Conservation (phyloP, 257 asterid genomes). For the Nicotiana benthamiana region DNA sequence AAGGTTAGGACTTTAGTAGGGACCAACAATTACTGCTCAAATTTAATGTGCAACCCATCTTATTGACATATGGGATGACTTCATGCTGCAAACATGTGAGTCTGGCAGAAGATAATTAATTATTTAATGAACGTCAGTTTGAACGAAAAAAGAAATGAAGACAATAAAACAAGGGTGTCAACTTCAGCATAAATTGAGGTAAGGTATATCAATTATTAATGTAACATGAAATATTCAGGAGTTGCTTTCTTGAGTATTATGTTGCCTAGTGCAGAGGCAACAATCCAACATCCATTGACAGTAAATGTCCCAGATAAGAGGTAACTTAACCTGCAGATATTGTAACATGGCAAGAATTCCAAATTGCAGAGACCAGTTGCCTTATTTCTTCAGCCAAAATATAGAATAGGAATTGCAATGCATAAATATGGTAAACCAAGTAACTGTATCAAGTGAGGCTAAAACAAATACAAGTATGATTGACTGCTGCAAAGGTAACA, state of each 20-base stretch:
- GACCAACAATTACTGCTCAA: constrained; percentile 19
- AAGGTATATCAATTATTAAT: not conserved
- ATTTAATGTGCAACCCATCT: constrained; percentile 17
- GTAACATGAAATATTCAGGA: not conserved
- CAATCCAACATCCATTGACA: not conserved
- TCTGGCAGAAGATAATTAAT: not conserved
- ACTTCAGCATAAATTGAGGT: not conserved
- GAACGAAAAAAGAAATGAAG: not conserved
- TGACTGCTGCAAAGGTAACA: not conserved
- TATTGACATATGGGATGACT: not conserved
- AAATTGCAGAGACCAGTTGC: constrained; percentile 2
- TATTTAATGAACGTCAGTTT: not conserved
- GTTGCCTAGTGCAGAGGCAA: not conserved
- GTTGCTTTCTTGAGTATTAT: not conserved
- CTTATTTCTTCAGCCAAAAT: not conserved
- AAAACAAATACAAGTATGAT: not conserved
- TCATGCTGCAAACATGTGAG: constrained; percentile 6
- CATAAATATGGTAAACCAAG: not conserved
- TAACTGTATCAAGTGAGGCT: not conserved
- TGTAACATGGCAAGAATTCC: not conserved
- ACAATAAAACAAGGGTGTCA: not conserved
- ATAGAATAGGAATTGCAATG: not conserved
- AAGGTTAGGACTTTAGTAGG: constrained; percentile 1
- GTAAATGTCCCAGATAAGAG: not conserved
- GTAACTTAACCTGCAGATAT: not conserved